A percentile compares a stretch with the other conserved stretches of the same genome.
These are phyloP conservation scores for Trametes sanguinea DNA, from an alignment of 768 basidiomycete genomes.

Conservation along the genomic window DNA sequence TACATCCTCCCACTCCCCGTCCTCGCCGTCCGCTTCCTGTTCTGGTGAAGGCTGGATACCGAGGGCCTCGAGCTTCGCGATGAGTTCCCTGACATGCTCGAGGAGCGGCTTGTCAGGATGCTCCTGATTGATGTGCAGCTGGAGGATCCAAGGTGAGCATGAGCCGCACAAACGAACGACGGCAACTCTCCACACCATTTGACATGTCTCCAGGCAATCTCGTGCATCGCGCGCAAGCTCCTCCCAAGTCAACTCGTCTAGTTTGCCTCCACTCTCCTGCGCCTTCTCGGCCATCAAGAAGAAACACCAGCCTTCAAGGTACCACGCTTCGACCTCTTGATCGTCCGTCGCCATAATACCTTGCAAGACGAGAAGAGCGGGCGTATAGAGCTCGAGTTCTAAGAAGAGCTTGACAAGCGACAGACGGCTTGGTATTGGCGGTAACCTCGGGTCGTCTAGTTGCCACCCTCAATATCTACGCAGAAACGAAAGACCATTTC, in stretches of 20 bases:
- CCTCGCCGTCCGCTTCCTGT: conserved; percentile 55
- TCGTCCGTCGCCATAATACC: conserved; percentile 82
- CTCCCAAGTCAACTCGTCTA: conserved; percentile 62
- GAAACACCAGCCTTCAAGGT: conserved; percentile 94
- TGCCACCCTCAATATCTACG: background rate
- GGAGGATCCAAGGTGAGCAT: conserved; percentile 4
- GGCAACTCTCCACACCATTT: conserved; percentile 51
- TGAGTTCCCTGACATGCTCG: conserved; percentile 74
- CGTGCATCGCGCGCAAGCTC: conserved; percentile 78
- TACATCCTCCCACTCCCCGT: conserved; percentile 62
- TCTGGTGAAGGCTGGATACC: conserved; percentile 65
- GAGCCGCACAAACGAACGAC: background rate
- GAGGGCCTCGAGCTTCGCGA: conserved; percentile 61
- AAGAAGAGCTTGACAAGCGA: conserved; percentile 80
- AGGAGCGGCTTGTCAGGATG: conserved; percentile 77
- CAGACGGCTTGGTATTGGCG: conserved; percentile 72
- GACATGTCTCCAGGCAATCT: conserved; percentile 83
- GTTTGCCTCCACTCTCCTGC: conserved; percentile 50
- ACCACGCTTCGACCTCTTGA: conserved; percentile 89
- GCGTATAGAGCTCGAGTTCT: conserved; percentile 69
- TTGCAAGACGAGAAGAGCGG: conserved; percentile 74
- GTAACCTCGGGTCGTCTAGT: conserved; percentile 65
- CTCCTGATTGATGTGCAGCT: conserved; percentile 73
- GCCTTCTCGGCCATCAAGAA: conserved; percentile 78
- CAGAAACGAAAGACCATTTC: background rate